These are phyloP conservation scores for Proliferodiscus dingleyae DNA, from an alignment of 2,329 filamentous ascomycete species.

Conservation along the genomic window DNA sequence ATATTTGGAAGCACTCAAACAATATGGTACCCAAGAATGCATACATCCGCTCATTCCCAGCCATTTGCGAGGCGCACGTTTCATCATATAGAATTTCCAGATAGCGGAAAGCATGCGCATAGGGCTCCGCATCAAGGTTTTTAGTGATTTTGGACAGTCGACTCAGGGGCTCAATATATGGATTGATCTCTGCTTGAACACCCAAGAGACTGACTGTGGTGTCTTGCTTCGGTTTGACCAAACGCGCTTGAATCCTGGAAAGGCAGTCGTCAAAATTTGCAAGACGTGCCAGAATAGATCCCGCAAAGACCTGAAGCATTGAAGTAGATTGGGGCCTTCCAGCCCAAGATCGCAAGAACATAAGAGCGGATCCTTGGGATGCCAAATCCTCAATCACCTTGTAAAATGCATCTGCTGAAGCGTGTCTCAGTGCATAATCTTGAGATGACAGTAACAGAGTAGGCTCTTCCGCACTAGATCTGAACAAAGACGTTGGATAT, in stretches of 20 bases:
- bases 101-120: slow-evolving; percentile 56
- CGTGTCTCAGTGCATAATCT: slow-evolving; percentile 34
- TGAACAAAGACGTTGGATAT: slow-evolving; percentile 68
- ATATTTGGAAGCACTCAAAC: slow-evolving; percentile 75
- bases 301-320: slow-evolving; percentile 30
- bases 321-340: slow-evolving; percentile 28
- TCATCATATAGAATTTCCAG: slow-evolving; percentile 74
- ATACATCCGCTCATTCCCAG: slow-evolving; percentile 59
- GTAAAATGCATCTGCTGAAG: slow-evolving; percentile 30
- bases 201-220: slow-evolving; percentile 62
- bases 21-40: slow-evolving; percentile 64
- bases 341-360: slow-evolving; percentile 45
- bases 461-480: slow-evolving; percentile 33
- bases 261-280: slow-evolving; percentile 53
- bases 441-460: slow-evolving; percentile 29
- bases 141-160: slow-evolving; percentile 58
- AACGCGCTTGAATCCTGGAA: slow-evolving; percentile 53
- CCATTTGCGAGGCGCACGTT: slow-evolving; percentile 63
- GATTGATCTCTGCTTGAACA: slow-evolving; percentile 53
- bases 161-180: slow-evolving; percentile 50
- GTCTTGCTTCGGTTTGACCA: slow-evolving; percentile 49
- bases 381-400: slow-evolving; percentile 41
- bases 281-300: slow-evolving; percentile 39
- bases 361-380: slow-evolving; percentile 42
- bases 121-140: slow-evolving; percentile 42